These are phyloP conservation scores for Kodamaea laetipori DNA, from an alignment of 805 yeast species.

Conservation along the genomic window DNA sequence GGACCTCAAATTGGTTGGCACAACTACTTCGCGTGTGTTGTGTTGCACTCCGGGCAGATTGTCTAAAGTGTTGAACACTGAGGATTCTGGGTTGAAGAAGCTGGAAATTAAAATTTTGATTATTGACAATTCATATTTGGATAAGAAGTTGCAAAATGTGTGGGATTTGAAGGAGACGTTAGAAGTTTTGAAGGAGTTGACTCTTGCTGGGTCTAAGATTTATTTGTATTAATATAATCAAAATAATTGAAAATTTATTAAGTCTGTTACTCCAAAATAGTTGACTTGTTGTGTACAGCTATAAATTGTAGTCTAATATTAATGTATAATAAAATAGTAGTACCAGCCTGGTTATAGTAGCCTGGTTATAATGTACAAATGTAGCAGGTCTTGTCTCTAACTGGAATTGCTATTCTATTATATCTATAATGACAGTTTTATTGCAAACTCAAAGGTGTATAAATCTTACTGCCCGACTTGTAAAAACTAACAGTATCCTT, in stretches of 20 bases:
- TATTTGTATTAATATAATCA: slow-evolving; percentile 47
- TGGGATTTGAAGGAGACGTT: slow-evolving; percentile 59
- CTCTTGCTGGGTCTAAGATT: slow-evolving; percentile 47
- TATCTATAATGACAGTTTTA: too few relatives aligned
- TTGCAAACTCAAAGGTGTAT: slow-evolving; percentile 20
- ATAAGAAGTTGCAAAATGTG: slow-evolving; percentile 57
- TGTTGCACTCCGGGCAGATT: slow-evolving; percentile 68
- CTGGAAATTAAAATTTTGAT: slow-evolving; percentile 55
- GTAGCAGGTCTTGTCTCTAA: too few relatives aligned
- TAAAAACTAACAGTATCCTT: slow-evolving; percentile 20
- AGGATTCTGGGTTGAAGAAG: slow-evolving; percentile 40
- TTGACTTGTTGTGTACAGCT: too few relatives aligned
- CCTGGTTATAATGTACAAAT: background rate
- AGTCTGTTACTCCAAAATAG: background rate
- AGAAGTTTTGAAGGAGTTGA: slow-evolving; percentile 42
- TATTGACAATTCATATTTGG: slow-evolving; percentile 63
- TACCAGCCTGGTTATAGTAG: background rate
- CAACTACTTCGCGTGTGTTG: slow-evolving; percentile 51
- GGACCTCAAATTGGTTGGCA: slow-evolving; percentile 51
- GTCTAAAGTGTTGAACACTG: slow-evolving; percentile 47
- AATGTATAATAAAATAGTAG: too few relatives aligned
- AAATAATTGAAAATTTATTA: background rate
- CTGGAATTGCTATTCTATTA: too few relatives aligned
- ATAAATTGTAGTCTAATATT: too few relatives aligned
- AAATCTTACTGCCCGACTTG: slow-evolving; percentile 26